phyloP scores from a whole-genome alignment of 2,329 filamentous ascomycete genomes.

The Capronia epimyces region DNA sequence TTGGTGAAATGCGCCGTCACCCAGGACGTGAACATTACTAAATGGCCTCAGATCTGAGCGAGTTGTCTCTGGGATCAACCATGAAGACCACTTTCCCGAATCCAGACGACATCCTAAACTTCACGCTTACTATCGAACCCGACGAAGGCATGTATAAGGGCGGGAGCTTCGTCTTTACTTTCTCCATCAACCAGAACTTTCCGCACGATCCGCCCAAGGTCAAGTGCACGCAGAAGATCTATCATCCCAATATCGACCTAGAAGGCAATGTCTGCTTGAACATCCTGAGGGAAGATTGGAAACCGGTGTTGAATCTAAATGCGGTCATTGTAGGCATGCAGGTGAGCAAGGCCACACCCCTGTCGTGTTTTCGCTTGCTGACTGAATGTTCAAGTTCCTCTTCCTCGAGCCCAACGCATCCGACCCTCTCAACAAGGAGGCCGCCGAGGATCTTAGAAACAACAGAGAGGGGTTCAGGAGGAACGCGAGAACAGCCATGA shows the following conservation, averaged over 20 bases:
- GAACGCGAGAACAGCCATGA: conserved; percentile 81
- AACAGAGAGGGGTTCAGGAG: conserved; percentile 87
- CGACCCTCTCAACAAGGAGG: conserved; percentile 97
- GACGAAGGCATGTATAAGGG: conserved; percentile 72
- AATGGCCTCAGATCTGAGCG: conserved; percentile 40
- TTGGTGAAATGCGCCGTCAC: conserved; percentile 36
- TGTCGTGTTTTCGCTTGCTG: not conserved
- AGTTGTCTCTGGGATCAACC: conserved; percentile 48
- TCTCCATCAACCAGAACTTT: conserved; percentile 89
- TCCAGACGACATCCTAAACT: conserved; percentile 55
- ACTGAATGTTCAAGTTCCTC: conserved; percentile 61
- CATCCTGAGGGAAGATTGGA: conserved; percentile 97
- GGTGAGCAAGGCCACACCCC: conserved; percentile 42
- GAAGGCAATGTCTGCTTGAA: conserved; percentile 98
- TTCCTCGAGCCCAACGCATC: conserved; percentile 97
- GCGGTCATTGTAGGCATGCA: conserved; percentile 92
- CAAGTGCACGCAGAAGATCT: conserved; percentile 95
- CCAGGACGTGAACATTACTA: not conserved
- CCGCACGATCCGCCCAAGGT: conserved; percentile 97
- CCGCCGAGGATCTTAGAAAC: conserved; percentile 80
- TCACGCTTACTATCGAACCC: conserved; percentile 46
- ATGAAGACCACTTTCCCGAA: conserved; percentile 55
- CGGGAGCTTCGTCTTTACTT: conserved; percentile 82
- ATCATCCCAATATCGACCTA: conserved; percentile 97
- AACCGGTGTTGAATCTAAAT: conserved; percentile 93